Evolutionary conservation across 352 stramenopile species (phyloP), one percentile per base, ranked within the genome.

Genomic region (Globisporangium sylvaticum): DNA sequence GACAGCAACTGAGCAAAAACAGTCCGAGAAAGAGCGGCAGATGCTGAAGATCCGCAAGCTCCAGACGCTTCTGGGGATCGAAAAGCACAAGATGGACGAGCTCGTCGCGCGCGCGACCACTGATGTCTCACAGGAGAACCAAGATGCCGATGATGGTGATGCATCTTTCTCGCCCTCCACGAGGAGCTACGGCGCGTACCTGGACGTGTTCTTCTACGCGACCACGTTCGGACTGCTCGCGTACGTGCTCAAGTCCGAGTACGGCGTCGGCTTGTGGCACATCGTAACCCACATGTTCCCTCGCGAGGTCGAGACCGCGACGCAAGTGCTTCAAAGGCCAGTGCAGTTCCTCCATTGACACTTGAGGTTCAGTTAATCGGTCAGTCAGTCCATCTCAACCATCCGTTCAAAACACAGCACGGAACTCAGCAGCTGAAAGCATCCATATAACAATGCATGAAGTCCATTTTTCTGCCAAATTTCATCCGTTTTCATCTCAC

Each of bases 21-120:
- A 24, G 27, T 69, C 75, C 4, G 76, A 80, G 2, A 68, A 83
- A 25, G 72, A 77, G 12, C 75, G 70, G 9, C 71, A 77, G 12
- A 73, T 71, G 20, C 61, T 81, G 7, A 83, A 80, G 29, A 66
- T 88, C 58, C 63, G 88, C 18, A 85, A 87, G 58, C 71, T 92
- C 6, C 81, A 90, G 71, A 62, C 77, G 56, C 63, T 90, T 7
- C 73, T 90, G 10, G 79, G 79, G 18, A 37, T 88, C 4, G 74
- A 90, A 58, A 80, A 80, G 60, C 34, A 74, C 8, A 77, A 83
- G 52, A 66, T 80, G 50, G 65, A 81, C 20, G 62, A 77, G 31
- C 66, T 89, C 32, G 64, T 90, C 0, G 56, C 75, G 3, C 69
- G 73, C 25, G 76, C 72, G 3, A 80, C n/a, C n/a, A n/a, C n/a